Percentiles rank a stretch among this genome's conserved stretches.
These are phyloP conservation scores for Pisolithus marmoratus DNA, from an alignment of 768 basidiomycete species.

Conservation along the genomic window DNA sequence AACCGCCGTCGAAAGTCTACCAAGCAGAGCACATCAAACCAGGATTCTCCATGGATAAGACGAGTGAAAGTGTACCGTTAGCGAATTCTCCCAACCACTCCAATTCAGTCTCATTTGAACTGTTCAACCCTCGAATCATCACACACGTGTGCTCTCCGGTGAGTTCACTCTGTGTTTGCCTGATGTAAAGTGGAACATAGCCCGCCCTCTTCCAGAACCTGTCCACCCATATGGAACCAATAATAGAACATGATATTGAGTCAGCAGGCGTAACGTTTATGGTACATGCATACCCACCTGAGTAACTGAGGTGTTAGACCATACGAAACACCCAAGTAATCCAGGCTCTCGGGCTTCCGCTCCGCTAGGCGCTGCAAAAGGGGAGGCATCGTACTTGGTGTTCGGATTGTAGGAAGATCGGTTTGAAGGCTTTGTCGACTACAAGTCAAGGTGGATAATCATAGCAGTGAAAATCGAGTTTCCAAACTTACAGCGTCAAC, in stretches of 20 bases:
- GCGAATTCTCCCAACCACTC: constrained; percentile 90
- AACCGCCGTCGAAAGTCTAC: constrained; percentile 94
- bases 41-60: neutral
- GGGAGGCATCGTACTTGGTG: constrained; percentile 81
- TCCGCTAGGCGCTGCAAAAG: constrained; percentile 87
- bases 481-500: constrained; percentile 39
- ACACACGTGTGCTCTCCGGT: constrained; percentile 97
- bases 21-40: neutral
- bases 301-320: constrained; percentile 85
- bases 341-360: constrained; percentile 81
- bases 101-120: constrained; percentile 52
- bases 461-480: neutral
- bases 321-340: constrained; percentile 95
- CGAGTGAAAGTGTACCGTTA: constrained; percentile 44
- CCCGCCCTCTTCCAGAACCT: constrained; percentile 96
- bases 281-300: constrained; percentile 37
- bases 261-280: neutral
- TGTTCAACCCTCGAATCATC: constrained; percentile 86
- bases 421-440: constrained; percentile 61
- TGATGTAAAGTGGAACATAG: constrained; percentile 86
- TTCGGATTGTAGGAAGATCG: constrained; percentile 70
- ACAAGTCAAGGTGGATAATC: neutral
- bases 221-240: neutral
- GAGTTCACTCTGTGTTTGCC: constrained; percentile 90
- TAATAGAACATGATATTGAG: neutral